Evolutionary conservation across 2,329 filamentous ascomycete species (phyloP).

Genomic region (Teratosphaeria gauchensis): DNA sequence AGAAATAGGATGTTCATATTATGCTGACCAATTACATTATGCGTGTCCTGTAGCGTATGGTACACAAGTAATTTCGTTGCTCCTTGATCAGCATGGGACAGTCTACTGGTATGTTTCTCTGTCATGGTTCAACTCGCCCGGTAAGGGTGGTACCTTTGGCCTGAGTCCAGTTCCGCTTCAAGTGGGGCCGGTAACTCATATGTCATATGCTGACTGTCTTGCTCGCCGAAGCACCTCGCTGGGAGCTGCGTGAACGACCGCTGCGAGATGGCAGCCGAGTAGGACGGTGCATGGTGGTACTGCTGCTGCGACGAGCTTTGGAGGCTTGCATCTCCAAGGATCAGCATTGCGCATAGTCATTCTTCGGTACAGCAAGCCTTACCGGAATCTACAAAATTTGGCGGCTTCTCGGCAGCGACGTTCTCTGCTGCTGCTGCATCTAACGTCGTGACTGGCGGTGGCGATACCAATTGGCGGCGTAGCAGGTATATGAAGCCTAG

Average conservation of each 20-base stretch:
- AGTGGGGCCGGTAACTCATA: not conserved
- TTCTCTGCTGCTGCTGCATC: not conserved
- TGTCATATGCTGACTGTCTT: not conserved
- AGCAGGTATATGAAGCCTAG: not conserved
- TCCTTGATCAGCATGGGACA: not conserved
- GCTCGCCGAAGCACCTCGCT: not conserved
- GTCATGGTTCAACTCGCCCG: not conserved
- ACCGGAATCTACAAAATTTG: not conserved
- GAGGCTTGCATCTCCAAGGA: not conserved
- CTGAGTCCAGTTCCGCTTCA: not conserved
- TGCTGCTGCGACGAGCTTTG: not conserved
- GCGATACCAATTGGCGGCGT: not conserved
- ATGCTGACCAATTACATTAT: not conserved
- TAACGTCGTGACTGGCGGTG: not conserved
- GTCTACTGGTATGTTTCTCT: not conserved
- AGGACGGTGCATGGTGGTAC: not conserved
- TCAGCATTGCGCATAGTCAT: not conserved
- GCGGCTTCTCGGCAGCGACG: not conserved
- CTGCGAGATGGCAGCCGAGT: not conserved
- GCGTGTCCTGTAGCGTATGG: not conserved
- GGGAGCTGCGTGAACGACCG: not conserved
- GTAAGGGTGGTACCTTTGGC: not conserved
- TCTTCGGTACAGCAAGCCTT: not conserved
- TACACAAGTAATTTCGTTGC: not conserved
- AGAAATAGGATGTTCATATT: slow-evolving; percentile 3